Evolutionary conservation across 148 eudicot genomes (phyloP).

Genomic region (Rheum nobile): DNA sequence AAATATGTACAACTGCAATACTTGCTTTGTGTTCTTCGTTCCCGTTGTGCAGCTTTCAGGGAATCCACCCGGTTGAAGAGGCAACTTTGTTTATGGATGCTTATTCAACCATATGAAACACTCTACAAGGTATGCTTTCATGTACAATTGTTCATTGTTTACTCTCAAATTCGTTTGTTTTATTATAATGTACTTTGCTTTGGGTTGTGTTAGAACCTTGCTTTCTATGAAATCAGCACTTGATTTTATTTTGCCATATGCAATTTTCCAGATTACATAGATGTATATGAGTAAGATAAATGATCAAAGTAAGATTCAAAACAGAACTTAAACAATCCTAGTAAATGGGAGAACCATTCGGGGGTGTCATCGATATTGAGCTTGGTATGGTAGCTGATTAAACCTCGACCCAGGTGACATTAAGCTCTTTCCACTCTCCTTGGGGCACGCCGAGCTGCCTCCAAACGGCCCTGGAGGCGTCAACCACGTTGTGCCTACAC

Average conservation of each 20-base stretch:
- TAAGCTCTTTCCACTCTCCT: conserved; percentile 6
- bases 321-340: background rate
- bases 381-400: background rate
- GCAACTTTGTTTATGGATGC: background rate
- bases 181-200: too few species aligned
- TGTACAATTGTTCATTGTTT: background rate
- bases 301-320: background rate
- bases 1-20: background rate
- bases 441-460: background rate
- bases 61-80: too few species aligned
- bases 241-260: background rate
- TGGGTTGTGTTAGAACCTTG: background rate
- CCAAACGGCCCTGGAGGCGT: conserved; percentile 14
- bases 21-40: background rate
- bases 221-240: background rate
- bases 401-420: conserved; percentile 6
- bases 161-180: background rate
- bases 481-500: conserved; percentile 20
- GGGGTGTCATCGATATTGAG: too few species aligned
- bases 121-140: background rate
- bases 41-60: background rate
- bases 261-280: background rate
- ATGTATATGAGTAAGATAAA: background rate
- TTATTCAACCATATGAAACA: background rate
- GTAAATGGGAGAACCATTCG: background rate